A percentile compares a stretch with the other conserved stretches of the same genome.
Evolutionary conservation across 2,329 filamentous ascomycete species (phyloP).

Genomic region (Xylaria digitata): DNA sequence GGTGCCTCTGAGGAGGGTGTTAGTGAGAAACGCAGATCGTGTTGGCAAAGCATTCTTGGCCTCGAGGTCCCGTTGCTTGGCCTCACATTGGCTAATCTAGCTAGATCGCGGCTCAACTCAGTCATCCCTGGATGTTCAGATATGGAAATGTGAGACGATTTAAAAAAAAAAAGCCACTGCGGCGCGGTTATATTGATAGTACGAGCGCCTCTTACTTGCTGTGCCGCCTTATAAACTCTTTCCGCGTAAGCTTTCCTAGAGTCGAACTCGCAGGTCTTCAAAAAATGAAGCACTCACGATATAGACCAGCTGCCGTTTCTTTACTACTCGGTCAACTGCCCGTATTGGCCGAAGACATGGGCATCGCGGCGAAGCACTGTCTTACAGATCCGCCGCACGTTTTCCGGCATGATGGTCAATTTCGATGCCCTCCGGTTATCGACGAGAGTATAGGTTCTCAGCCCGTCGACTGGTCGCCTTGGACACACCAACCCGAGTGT

Average conservation of each 20-base stretch:
- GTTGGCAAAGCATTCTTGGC: background rate
- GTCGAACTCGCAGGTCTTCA: background rate
- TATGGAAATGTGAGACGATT: background rate
- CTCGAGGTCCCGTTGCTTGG: conserved; percentile 12
- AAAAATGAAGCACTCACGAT: conserved; percentile 24
- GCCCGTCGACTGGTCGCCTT: conserved; percentile 45
- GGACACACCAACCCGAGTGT: conserved; percentile 44
- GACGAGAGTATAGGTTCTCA: conserved; percentile 37
- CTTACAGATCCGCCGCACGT: conserved; percentile 36
- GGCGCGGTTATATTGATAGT: conserved; percentile 7
- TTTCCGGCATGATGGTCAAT: conserved; percentile 33
- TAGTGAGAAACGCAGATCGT: conserved; percentile 18
- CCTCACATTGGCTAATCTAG: conserved; percentile 20
- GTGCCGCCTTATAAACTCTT: background rate
- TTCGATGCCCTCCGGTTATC: conserved; percentile 40
- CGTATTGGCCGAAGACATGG: background rate
- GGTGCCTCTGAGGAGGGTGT: background rate
- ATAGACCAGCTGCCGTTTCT: conserved; percentile 1
- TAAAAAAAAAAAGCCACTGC: background rate
- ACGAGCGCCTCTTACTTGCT: background rate
- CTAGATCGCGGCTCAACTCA: conserved; percentile 19
- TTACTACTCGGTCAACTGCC: conserved; percentile 9
- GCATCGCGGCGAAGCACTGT: conserved; percentile 33
- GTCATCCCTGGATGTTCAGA: conserved; percentile 3
- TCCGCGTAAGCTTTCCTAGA: background rate